phyloP scores from a whole-genome alignment of 257 asterid species.

The Penstemon newberryi region DNA sequence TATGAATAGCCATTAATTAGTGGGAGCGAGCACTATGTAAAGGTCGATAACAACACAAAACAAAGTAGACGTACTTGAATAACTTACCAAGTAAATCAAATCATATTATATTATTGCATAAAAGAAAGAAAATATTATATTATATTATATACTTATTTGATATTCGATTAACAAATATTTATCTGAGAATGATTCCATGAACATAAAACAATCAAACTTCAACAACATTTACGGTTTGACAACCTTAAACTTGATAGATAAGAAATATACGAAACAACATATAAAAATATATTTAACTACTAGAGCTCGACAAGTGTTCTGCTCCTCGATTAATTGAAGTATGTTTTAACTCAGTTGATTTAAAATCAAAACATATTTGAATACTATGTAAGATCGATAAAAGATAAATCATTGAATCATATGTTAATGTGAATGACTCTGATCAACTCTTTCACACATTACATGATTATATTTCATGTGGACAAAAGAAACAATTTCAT shows the following conservation, averaged over 20 bases:
- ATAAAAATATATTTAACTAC: no score
- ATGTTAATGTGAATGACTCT: no score
- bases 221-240: not conserved
- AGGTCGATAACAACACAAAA: slow-evolving; percentile 25
- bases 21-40: slow-evolving; percentile 45
- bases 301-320: no score
- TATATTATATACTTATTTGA: not conserved
- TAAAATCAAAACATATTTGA: no score
- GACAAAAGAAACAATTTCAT: not conserved
- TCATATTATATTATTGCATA: slow-evolving; percentile 1
- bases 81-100: slow-evolving; percentile 16
- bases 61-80: not conserved
- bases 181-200: not conserved
- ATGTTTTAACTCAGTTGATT: no score
- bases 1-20: slow-evolving; percentile 31
- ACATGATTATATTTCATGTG: not conserved
- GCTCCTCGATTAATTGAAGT: no score
- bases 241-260: no score
- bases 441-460: not conserved
- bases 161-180: no score
- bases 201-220: not conserved
- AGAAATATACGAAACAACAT: no score
- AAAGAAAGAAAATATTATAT: not conserved
- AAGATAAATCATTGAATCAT: no score
- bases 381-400: no score